Evolutionary conservation across 2,329 filamentous ascomycete genomes (phyloP), one percentile per base, ranked within the genome.

Genomic region (Colletotrichum lini): DNA sequence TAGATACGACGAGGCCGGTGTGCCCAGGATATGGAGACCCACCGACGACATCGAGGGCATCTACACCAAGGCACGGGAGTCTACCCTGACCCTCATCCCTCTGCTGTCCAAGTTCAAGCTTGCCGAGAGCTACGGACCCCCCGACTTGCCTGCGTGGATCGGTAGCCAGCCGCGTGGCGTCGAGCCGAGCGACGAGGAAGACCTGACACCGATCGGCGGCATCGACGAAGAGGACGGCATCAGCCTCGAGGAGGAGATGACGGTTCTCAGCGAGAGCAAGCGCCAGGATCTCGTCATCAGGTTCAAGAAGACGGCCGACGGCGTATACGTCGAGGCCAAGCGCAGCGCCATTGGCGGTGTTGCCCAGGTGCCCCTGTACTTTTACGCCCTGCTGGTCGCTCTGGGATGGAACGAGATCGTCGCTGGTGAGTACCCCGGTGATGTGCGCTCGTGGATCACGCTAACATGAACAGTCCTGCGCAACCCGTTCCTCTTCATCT

Each of bases 371-470:
- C 96, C 96, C 7, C 84, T 97, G 73, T 98, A 98, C 83, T 98
- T 99, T 82, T 99, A 98, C 77, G 94, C 91, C 52, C 82, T 98
- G 67, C 86, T 99, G 67, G 85, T 99, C 74, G 94, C 94, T 26
- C 87, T 99, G 59, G 96, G 96, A n/a, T 99, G 96, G 96, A 99
- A 99, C 82, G 96, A 99, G 83, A 95, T 99, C 74, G 86, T 97
- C 75, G 94, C 95, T 78, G 94, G 95, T 97, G 88, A 87, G 93
- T 80, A 49, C 13, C n/a, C 12, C 3, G 2, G 3, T 13, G 23
- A 16, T 13, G 40, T 30, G 7, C 26, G 45, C 16, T 4, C 6
- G 15, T n/a, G 42, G 45, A 64, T 2, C n/a, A 44, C 56, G 56
- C 74, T 77, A 70, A 75, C 65, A 30, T 52, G 4, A 66, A 23